A percentile compares a stretch with the other conserved stretches of the same genome.
Evolutionary conservation across 768 basidiomycete species (phyloP).

Genomic region (Suillus discolor): DNA sequence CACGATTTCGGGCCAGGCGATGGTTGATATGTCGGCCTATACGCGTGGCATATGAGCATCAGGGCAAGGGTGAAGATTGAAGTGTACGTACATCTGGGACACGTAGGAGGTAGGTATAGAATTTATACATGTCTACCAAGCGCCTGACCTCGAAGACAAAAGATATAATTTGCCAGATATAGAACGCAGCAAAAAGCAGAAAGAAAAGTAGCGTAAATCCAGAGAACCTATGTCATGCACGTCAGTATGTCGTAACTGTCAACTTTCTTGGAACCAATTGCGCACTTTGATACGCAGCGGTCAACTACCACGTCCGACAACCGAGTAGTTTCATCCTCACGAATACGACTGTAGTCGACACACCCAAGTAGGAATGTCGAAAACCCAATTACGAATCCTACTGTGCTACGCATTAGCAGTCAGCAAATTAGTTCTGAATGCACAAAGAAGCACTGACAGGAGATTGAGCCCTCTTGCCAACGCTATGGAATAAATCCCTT

Average conservation of each 20-base stretch:
- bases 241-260: conserved; percentile 17
- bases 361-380: conserved; percentile 96
- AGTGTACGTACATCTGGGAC: conserved; percentile 81
- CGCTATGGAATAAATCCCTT: conserved; percentile 95
- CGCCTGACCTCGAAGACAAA: conserved; percentile 76
- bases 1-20: conserved; percentile 96
- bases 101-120: conserved; percentile 91
- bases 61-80: neutral
- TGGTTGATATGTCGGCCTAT: conserved; percentile 96
- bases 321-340: conserved; percentile 62
- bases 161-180: conserved; percentile 82
- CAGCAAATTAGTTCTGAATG: conserved; percentile 20
- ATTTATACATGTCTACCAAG: conserved; percentile 93
- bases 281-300: conserved; percentile 83
- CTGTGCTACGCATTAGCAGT: conserved; percentile 64
- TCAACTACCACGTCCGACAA: conserved; percentile 83
- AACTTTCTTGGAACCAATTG: conserved; percentile 8
- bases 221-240: conserved; percentile 59
- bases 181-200: conserved; percentile 83
- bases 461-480: conserved; percentile 91
- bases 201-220: conserved; percentile 86
- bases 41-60: conserved; percentile 12
- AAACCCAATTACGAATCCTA: conserved; percentile 98
- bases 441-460: conserved; percentile 62
- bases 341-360: conserved; percentile 86